Base-by-base conservation (phyloP, 495 filamentous ascomycete genomes). In the Sordaria brevicollis region DNA sequence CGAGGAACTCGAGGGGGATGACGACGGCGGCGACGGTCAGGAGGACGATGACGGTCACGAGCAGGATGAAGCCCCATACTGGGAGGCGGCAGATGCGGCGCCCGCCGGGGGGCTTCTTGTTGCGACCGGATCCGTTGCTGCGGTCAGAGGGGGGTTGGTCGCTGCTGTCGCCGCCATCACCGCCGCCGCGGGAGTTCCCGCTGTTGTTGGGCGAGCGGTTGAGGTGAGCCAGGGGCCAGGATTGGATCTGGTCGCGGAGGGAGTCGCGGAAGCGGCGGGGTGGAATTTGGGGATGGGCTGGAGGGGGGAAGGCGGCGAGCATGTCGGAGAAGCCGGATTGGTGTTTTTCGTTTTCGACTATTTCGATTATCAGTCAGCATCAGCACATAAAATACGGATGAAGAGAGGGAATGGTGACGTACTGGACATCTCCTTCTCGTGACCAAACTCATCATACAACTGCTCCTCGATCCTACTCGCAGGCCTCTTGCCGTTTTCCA, bases 231-330 rank as follows among this genome's bases (percentile, higher is more conserved):
- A 81, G 72, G n/a, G 83, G 84, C 81, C 83, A 86, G 39, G 80
- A 78, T 38, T 75, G 72, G 43, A 75, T 70, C 36, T 76, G 73
- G 33, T 78, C 75, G 36, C 77, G 76, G 15, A 79, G 72, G 67
- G 80, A 83, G 25, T 81, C 77, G 36, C 81, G 82, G 66, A 81
- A 71, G 66, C 79, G 79, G 68, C 74, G 85, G 21, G 87, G 88
- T 6, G 85, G 89, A 8, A 84, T 83, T 54, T 85, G 66, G 15
- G 76, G 68, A 1, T 88, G 83, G 5, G 86, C 88, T 5, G 95
- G 93, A 11, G 93, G 91, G 8, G 95, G 95, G 70, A 99, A 99
- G 15, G 93, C 92, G 13, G 92, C 91, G 6, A 99, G 84, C 76
- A 97, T 97, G 75, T 96, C 93, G 17, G 92, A 94, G 54, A 99